phyloP scores from a whole-genome alignment of 2,329 filamentous ascomycete genomes.

The Blumeria graminis region DNA sequence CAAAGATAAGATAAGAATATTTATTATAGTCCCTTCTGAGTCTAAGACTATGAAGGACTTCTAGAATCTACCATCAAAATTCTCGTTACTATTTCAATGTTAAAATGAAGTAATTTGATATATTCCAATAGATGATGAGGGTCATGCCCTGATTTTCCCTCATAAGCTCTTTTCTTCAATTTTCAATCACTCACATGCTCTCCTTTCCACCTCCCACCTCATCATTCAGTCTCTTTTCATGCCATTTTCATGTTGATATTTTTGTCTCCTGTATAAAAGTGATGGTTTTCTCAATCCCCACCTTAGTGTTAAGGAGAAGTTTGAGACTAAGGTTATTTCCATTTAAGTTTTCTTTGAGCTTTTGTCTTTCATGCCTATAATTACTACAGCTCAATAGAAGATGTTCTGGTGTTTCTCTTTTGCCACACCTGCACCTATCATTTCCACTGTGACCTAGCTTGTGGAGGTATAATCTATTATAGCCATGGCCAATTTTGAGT shows the following conservation, averaged over 20 bases:
- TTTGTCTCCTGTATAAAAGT: not conserved
- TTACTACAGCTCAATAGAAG: not conserved
- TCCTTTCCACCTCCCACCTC: no score
- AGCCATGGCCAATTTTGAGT: not conserved
- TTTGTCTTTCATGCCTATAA: not conserved
- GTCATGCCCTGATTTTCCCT: no score
- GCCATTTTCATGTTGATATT: not conserved
- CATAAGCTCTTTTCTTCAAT: no score
- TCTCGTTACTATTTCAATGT: no score
- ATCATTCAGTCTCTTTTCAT: not conserved
- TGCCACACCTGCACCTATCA: not conserved
- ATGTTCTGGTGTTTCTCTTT: not conserved
- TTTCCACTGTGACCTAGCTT: not conserved
- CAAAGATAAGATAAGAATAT: no score
- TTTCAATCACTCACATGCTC: no score
- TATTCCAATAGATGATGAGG: no score
- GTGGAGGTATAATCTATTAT: not conserved
- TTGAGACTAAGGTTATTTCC: not conserved
- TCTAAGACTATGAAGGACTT: no score
- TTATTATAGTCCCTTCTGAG: no score
- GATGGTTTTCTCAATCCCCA: not conserved
- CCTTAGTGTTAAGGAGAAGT: not conserved
- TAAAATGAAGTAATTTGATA: no score
- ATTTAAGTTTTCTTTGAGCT: slow-evolving; percentile 1
- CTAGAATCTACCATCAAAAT: no score